Evolutionary conservation across 495 filamentous ascomycete genomes (phyloP).

Genomic region (Lasiosphaeris hirsuta): DNA sequence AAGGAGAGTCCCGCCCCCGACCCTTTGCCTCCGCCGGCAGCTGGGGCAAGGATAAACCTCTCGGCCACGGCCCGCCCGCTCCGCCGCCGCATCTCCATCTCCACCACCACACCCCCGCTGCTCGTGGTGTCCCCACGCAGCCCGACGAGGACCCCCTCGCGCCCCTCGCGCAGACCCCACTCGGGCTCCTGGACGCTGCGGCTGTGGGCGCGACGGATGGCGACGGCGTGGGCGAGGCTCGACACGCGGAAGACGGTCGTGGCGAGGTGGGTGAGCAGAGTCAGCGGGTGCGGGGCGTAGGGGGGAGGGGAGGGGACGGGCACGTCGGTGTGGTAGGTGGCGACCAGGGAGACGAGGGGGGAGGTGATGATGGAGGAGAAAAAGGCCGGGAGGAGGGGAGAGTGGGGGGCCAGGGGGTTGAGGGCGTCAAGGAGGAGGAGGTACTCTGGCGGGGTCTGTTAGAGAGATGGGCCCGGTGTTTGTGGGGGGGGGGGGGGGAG

Average conservation of each 20-base stretch:
- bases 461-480: slow-evolving; percentile 18
- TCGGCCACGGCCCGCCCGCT: slow-evolving; percentile 75
- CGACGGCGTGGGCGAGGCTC: slow-evolving; percentile 66
- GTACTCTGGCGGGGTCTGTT: slow-evolving; percentile 43
- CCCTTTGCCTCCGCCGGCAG: neutral
- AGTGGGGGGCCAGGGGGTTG: slow-evolving; percentile 45
- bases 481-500: slow-evolving; percentile 17
- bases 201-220: slow-evolving; percentile 63
- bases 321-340: slow-evolving; percentile 67
- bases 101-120: slow-evolving; percentile 61
- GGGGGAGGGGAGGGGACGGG: slow-evolving; percentile 16
- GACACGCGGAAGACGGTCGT: slow-evolving; percentile 47
- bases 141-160: slow-evolving; percentile 70
- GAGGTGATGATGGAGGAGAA: slow-evolving; percentile 55
- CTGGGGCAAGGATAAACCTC: slow-evolving; percentile 63
- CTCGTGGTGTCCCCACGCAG: slow-evolving; percentile 36
- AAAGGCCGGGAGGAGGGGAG: slow-evolving; percentile 47
- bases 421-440: slow-evolving; percentile 64
- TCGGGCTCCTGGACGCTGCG: slow-evolving; percentile 65
- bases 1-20: slow-evolving; percentile 47
- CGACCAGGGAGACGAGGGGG: slow-evolving; percentile 52
- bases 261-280: slow-evolving; percentile 49
- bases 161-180: slow-evolving; percentile 71
- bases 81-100: slow-evolving; percentile 80
- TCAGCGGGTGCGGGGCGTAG: slow-evolving; percentile 69